A percentile compares a stretch with the other conserved stretches of the same genome.
Evolutionary conservation across 208 protist species (phyloP).

Genomic region (Blechomonas ayalai): DNA sequence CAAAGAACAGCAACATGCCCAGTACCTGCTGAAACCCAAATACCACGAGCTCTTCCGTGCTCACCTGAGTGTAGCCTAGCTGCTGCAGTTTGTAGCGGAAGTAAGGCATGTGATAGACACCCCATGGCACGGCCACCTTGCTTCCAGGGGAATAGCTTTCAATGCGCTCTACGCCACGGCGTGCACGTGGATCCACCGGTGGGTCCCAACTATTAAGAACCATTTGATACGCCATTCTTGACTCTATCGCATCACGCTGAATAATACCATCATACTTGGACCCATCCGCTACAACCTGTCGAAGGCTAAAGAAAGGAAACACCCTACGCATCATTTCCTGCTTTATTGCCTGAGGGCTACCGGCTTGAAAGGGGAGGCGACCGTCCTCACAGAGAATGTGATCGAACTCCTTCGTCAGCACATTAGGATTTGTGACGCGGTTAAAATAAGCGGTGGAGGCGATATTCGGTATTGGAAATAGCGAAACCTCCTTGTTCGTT

Average conservation of each 20-base stretch:
- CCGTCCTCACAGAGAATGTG: slow-evolving; percentile 81
- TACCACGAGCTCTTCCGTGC: slow-evolving; percentile 51
- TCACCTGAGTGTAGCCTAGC: slow-evolving; percentile 44
- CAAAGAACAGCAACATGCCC: slow-evolving; percentile 16
- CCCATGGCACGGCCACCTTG: slow-evolving; percentile 59
- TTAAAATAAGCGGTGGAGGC: slow-evolving; percentile 57
- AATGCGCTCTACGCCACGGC: slow-evolving; percentile 70
- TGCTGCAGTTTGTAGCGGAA: slow-evolving; percentile 64
- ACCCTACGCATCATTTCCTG: slow-evolving; percentile 34
- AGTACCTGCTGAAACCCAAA: slow-evolving; percentile 53
- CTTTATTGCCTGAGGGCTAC: slow-evolving; percentile 20
- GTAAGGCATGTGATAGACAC: slow-evolving; percentile 82
- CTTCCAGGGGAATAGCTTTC: slow-evolving; percentile 59
- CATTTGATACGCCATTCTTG: slow-evolving; percentile 84
- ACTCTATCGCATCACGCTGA: slow-evolving; percentile 66
- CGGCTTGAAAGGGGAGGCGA: slow-evolving; percentile 56
- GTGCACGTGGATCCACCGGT: slow-evolving; percentile 69
- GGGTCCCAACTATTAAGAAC: slow-evolving; percentile 60
- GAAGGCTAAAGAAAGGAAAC: slow-evolving; percentile 65
- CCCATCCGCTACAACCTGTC: slow-evolving; percentile 36
- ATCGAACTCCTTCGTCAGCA: slow-evolving; percentile 39
- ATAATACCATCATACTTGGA: slow-evolving; percentile 76
- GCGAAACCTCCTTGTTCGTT: slow-evolving; percentile 67
- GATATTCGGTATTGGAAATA: slow-evolving; percentile 72
- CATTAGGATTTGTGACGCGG: slow-evolving; percentile 30